phyloP scores from a whole-genome alignment of 1,284 basidiomycete species.

The Amylostereum areolatum region DNA sequence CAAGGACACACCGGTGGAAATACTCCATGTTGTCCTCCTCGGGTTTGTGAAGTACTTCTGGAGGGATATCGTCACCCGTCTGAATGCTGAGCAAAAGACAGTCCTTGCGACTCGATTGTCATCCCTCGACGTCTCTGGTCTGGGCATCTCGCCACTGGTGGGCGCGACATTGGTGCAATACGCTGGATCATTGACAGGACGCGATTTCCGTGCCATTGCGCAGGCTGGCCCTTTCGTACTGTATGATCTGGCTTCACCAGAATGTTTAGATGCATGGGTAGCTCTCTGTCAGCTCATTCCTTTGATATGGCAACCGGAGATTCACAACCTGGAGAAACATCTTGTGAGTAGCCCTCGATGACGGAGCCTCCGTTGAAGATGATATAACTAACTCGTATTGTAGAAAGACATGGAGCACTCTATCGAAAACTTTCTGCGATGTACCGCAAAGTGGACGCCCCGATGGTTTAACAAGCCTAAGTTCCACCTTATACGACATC shows the following conservation, averaged over 20 bases:
- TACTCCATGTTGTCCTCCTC: slow-evolving; percentile 29
- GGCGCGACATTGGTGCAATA: slow-evolving; percentile 24
- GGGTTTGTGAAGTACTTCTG: slow-evolving; percentile 34
- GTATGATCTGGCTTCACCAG: slow-evolving; percentile 16
- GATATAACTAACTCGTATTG: background rate
- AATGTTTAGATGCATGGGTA: slow-evolving; percentile 18
- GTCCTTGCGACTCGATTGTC: slow-evolving; percentile 17
- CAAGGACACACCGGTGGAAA: slow-evolving; percentile 28
- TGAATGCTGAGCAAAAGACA: slow-evolving; percentile 10
- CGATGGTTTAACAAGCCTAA: slow-evolving; percentile 23
- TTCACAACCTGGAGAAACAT: slow-evolving; percentile 16
- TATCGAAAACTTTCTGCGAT: slow-evolving; percentile 14
- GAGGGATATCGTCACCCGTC: slow-evolving; percentile 23
- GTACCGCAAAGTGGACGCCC: slow-evolving; percentile 10
- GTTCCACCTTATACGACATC: slow-evolving; percentile 19
- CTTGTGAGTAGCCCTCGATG: too few relatives aligned
- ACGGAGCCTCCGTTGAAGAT: background rate
- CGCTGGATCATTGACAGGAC: slow-evolving; percentile 22
- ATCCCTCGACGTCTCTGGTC: slow-evolving; percentile 18
- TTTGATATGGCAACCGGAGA: slow-evolving; percentile 23
- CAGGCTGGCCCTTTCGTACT: slow-evolving; percentile 26
- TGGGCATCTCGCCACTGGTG: slow-evolving; percentile 14
- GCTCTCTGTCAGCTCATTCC: slow-evolving; percentile 18
- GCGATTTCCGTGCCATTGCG: slow-evolving; percentile 22
- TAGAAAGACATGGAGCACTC: slow-evolving; percentile 1